Conservation (phyloP, 2,329 filamentous ascomycete species). For the Penicillium sp. region DNA sequence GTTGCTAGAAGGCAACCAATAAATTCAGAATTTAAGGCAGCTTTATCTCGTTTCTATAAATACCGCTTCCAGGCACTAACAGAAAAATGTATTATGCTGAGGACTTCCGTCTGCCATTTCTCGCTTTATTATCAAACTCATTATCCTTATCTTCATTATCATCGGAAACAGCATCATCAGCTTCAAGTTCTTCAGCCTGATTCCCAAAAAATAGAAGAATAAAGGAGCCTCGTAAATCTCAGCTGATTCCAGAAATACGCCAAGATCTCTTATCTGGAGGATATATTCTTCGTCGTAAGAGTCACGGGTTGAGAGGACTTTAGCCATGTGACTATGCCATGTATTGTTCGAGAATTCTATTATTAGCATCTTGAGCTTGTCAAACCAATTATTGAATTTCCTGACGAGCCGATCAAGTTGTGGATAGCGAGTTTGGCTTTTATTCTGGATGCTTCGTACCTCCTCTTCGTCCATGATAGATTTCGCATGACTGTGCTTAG, state of each 20-base stretch:
- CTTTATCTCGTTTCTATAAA: neutral
- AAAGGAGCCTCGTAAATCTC: neutral
- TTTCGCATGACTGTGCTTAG: neutral
- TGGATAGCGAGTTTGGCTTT: neutral
- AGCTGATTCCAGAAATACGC: neutral
- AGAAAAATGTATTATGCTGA: neutral
- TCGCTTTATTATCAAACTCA: neutral
- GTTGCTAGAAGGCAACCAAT: neutral
- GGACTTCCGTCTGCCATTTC: neutral
- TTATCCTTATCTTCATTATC: neutral
- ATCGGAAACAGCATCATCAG: neutral
- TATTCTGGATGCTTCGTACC: constrained; percentile 1
- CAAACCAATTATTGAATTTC: constrained; percentile 1
- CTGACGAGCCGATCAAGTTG: constrained; percentile 5
- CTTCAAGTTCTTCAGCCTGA: neutral
- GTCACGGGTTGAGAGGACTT: constrained; percentile 1
- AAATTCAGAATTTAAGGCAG: neutral
- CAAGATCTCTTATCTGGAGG: neutral
- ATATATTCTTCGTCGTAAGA: constrained; percentile 4
- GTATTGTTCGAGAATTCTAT: constrained; percentile 4
- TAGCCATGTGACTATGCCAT: constrained; percentile 7
- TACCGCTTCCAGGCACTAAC: neutral
- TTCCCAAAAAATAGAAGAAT: neutral
- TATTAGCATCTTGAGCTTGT: constrained; percentile 1
- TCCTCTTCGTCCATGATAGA: neutral